Evolutionary conservation across 2,329 filamentous ascomycete species (phyloP), one percentile per base, ranked within the genome.

Genomic region (Annulohypoxylon truncatum): DNA sequence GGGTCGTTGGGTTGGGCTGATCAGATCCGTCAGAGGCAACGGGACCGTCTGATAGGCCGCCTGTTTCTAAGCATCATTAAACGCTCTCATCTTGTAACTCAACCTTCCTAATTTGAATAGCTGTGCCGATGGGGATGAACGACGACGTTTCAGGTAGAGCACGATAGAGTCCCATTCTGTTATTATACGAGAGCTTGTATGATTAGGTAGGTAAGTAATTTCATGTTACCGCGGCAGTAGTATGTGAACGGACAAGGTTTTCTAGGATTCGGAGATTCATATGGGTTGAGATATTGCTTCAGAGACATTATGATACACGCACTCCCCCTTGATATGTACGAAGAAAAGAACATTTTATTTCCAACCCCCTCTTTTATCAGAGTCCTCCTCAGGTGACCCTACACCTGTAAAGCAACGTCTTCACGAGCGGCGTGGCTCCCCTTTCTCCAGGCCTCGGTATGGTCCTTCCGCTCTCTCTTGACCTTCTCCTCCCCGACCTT

Each of bases 401-500:
- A 77, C 24, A 68, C 85, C 77, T 90, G 88, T 68, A 90, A 74
- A n/a, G 86, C 86, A 56, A 79, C 75, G 60, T 89, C 86, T 72
- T 90, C 86, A 70, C 87, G 81, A 18, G 82, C 83, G 8, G 82
- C 85, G 72, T 84, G 83, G 58, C 85, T 88, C 0, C 87, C 88
- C 73, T 84, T 86, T 70, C 81, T 82, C 86, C 86, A 88, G 8
- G 74, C 76, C 59, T 80, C 78, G 13, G 78, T 85, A 44, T 81
- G 81, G 79, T 97, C 93, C 53, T 78, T 76, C 61, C 78, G 79
- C 54, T 77, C 73, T 35, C 79, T 82, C 53, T 83, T 80, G 33
- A 83, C 80, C 76, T 84, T 90, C 71, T 87, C 82, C 60, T 85
- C 82, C 0, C 89, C 90, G 0, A 83, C 80, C 38, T 77, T 78